phyloP scores from a whole-genome alignment of 176 grass and related monocot genomes.

The Rhipidocladum racemiflorum region DNA sequence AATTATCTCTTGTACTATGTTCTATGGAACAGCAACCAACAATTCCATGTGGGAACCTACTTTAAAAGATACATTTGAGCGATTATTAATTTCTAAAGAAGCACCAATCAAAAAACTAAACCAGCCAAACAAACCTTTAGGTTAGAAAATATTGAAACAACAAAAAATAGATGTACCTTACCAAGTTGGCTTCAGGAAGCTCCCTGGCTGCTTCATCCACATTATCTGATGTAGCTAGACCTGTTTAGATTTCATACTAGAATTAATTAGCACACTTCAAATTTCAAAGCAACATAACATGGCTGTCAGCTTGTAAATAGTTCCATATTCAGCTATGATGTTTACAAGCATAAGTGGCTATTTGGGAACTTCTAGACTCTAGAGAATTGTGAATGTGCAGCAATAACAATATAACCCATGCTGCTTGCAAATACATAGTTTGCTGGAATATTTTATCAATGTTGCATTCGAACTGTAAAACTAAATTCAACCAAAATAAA shows the following conservation, averaged over 20 bases:
- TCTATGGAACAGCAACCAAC: not conserved
- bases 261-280: conserved; percentile 7
- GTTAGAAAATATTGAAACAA: conserved; percentile 26
- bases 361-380: conserved; percentile 4
- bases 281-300: conserved; percentile 12
- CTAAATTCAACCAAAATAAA: not conserved
- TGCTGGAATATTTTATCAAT: not conserved
- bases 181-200: conserved; percentile 95
- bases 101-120: not conserved
- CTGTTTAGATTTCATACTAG: conserved; percentile 40
- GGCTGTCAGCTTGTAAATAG: not conserved
- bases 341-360: not conserved
- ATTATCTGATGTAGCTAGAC: conserved; percentile 98
- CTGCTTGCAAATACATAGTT: not conserved
- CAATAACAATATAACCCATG: not conserved
- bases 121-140: not conserved
- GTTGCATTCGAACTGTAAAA: not conserved
- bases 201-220: conserved; percentile 96
- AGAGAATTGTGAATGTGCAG: not conserved
- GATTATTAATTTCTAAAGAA: not conserved
- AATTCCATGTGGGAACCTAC: not conserved
- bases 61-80: not conserved
- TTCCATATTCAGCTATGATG: not conserved
- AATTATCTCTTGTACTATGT: not conserved
- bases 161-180: conserved; percentile 85